Evolutionary conservation across 2,329 filamentous ascomycete species (phyloP).

Genomic region (Verticillium alfalfae): DNA sequence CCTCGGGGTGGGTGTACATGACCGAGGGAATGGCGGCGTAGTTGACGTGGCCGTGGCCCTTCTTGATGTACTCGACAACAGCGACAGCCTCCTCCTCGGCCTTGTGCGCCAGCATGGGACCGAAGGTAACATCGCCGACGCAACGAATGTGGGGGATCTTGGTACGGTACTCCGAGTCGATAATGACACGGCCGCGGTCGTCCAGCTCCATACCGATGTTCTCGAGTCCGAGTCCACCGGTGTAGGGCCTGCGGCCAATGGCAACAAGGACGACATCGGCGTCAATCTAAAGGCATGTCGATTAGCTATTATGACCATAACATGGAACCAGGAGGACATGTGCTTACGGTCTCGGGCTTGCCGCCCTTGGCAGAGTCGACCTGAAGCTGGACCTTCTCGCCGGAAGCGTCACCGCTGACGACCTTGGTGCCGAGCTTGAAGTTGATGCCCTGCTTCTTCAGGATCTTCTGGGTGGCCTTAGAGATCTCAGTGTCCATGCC

Average conservation of each 20-base stretch:
- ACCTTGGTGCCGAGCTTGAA: constrained; percentile 99
- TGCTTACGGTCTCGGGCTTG: constrained; percentile 79
- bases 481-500: constrained; percentile 95
- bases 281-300: constrained; percentile 57
- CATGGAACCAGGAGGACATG: neutral
- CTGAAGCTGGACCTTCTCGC: constrained; percentile 73
- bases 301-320: constrained; percentile 2
- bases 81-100: constrained; percentile 97
- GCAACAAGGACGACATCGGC: constrained; percentile 94
- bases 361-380: constrained; percentile 93
- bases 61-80: constrained; percentile 93
- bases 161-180: constrained; percentile 98
- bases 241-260: constrained; percentile 95
- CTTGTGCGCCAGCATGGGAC: constrained; percentile 99
- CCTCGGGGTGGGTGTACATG: constrained; percentile 99
- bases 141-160: constrained; percentile 96
- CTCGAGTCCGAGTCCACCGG: constrained; percentile 82
- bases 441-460: constrained; percentile 94
- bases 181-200: constrained; percentile 89
- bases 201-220: constrained; percentile 90
- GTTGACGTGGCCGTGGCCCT: constrained; percentile 98
- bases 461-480: constrained; percentile 86
- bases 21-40: constrained; percentile 96
- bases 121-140: constrained; percentile 93
- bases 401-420: constrained; percentile 71